Conservation (phyloP, 1,284 basidiomycete genomes). For the Gomphus sp. region DNA sequence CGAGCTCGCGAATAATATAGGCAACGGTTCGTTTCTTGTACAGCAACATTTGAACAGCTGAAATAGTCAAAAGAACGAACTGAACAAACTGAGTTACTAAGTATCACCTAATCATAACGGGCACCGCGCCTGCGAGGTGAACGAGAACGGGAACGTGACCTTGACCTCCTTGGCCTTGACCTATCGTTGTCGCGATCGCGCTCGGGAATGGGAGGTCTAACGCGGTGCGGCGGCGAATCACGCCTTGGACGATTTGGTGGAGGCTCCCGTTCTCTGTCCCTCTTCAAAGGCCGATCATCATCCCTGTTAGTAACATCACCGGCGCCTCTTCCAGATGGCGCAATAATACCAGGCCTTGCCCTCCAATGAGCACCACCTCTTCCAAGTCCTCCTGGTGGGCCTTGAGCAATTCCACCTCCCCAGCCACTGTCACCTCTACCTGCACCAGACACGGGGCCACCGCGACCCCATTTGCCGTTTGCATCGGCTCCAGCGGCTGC, state of each 20-base stretch:
- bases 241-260: constrained; percentile 1
- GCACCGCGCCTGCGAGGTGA: constrained; percentile 3
- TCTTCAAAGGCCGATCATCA: background rate
- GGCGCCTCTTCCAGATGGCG: constrained; percentile 4
- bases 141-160: constrained; percentile 8
- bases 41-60: background rate
- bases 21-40: no score
- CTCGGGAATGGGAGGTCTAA: constrained; percentile 6
- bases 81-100: no score
- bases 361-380: constrained; percentile 11
- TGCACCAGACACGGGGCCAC: background rate
- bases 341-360: constrained; percentile 6
- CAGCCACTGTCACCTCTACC: constrained; percentile 2
- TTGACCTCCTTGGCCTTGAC: constrained; percentile 6
- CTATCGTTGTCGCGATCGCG: background rate
- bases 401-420: background rate
- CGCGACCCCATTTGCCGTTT: constrained; percentile 7
- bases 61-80: background rate
- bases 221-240: constrained; percentile 4
- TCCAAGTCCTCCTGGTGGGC: constrained; percentile 6
- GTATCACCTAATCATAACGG: constrained; percentile 3
- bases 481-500: constrained; percentile 23
- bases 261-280: constrained; percentile 3
- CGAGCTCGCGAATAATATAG: no score
- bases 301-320: constrained; percentile 3